Evolutionary conservation across 495 filamentous ascomycete genomes (phyloP).

Genomic region (Pyrenula aspistea): DNA sequence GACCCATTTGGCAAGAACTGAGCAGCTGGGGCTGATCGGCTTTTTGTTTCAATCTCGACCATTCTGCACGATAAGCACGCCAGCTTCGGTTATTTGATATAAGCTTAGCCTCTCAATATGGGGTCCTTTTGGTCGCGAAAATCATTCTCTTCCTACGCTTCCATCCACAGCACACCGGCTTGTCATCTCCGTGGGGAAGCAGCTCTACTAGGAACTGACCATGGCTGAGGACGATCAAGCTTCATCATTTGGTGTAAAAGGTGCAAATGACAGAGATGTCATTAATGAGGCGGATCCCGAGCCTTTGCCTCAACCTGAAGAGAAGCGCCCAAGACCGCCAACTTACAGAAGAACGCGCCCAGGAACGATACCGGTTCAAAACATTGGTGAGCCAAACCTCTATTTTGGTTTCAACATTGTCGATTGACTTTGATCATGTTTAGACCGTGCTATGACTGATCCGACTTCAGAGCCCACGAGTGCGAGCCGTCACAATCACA

Average conservation of each 20-base stretch:
- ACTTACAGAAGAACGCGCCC: background rate
- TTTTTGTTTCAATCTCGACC: background rate
- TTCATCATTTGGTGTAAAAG: too few species aligned
- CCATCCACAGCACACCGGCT: background rate
- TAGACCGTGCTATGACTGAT: background rate
- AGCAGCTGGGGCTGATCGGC: background rate
- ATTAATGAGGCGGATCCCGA: too few species aligned
- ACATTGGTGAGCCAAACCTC: background rate
- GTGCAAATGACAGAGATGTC: too few species aligned
- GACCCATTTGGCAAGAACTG: background rate
- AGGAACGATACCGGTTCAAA: background rate
- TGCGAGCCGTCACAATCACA: background rate
- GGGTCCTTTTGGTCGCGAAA: background rate
- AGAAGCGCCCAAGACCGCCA: too few species aligned
- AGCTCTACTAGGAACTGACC: background rate
- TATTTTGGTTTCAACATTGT: too few species aligned
- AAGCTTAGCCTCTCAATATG: background rate
- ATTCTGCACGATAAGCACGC: background rate
- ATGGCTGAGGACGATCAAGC: background rate
- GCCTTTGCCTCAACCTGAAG: too few species aligned
- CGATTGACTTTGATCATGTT: too few species aligned
- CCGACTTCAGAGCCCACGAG: background rate
- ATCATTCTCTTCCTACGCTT: background rate
- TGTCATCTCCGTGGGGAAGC: background rate
- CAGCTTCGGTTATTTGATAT: background rate